Conservation (phyloP, 768 basidiomycete genomes). For the Mycena filopes region DNA sequence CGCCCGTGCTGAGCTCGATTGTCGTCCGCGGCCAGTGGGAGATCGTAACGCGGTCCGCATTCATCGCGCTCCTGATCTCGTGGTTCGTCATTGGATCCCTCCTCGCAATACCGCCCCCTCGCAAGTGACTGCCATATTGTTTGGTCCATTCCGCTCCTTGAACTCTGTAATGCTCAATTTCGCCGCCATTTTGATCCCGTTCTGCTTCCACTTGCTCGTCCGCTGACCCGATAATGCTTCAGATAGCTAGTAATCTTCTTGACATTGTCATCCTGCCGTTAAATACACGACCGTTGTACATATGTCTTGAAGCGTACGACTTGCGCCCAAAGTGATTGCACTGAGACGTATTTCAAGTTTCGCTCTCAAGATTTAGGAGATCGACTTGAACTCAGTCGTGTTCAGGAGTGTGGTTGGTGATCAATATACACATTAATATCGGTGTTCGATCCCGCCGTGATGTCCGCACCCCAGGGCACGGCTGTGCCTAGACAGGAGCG, state of each 20-base stretch:
- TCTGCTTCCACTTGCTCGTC: background rate
- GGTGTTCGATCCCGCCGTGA: constrained; percentile 23
- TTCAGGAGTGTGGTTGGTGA: constrained; percentile 64
- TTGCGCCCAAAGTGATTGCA: too few relatives aligned
- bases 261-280: too few relatives aligned
- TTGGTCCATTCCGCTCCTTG: background rate
- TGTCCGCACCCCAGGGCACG: background rate
- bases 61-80: constrained; percentile 57
- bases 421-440: too few relatives aligned
- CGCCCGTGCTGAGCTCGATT: constrained; percentile 73
- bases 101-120: constrained; percentile 51
- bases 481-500: background rate
- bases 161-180: background rate
- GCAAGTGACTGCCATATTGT: background rate
- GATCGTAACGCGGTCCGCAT: constrained; percentile 72
- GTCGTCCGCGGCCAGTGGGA: constrained; percentile 89
- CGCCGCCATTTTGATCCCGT: background rate
- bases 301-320: too few relatives aligned
- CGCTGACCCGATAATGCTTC: background rate
- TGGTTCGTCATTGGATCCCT: constrained; percentile 54
- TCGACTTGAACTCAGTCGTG: too few relatives aligned
- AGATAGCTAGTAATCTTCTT: too few relatives aligned
- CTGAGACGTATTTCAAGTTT: too few relatives aligned
- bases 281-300: too few relatives aligned
- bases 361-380: too few relatives aligned